phyloP scores from a whole-genome alignment of 768 basidiomycete species.

The Mycena sanguinolenta region DNA sequence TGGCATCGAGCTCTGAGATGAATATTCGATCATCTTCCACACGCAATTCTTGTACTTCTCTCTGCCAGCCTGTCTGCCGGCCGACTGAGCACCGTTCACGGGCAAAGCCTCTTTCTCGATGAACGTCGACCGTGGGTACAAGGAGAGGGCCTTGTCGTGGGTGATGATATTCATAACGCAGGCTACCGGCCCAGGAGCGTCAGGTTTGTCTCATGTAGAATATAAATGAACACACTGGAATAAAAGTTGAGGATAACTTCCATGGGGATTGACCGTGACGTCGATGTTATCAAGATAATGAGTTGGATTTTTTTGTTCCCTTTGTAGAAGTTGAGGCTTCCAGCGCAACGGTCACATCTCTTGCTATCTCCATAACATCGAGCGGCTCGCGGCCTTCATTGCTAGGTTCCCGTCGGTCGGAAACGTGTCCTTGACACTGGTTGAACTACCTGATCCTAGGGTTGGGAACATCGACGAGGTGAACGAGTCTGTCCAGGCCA shows the following conservation, averaged over 20 bases:
- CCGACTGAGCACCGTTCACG: neutral
- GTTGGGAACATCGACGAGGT: conserved; percentile 16
- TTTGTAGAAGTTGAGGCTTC: conserved; percentile 50
- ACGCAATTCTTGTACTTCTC: conserved; percentile 54
- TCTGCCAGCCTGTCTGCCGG: conserved; percentile 27
- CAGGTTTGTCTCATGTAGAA: neutral
- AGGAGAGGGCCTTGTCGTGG: conserved; percentile 53
- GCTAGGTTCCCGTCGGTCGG: neutral
- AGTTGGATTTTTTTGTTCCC: conserved; percentile 53
- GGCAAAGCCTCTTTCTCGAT: conserved; percentile 42
- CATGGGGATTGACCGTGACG: too few species aligned
- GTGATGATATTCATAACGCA: conserved; percentile 62
- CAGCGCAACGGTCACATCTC: conserved; percentile 7
- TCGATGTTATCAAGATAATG: conserved; percentile 48
- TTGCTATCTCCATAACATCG: conserved; percentile 24
- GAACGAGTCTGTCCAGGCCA: neutral
- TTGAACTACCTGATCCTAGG: too few species aligned
- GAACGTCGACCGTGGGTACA: conserved; percentile 59
- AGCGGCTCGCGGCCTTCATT: conserved; percentile 21
- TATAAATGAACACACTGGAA: conserved; percentile 54
- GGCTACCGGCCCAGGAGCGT: conserved; percentile 45
- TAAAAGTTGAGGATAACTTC: conserved; percentile 60
- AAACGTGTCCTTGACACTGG: conserved; percentile 5
- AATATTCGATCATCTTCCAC: conserved; percentile 43
- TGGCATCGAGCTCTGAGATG: neutral